Evolutionary conservation across 441 rosid species (phyloP), one percentile per base, ranked within the genome.

Genomic region (Rhodomyrtus psidioides): DNA sequence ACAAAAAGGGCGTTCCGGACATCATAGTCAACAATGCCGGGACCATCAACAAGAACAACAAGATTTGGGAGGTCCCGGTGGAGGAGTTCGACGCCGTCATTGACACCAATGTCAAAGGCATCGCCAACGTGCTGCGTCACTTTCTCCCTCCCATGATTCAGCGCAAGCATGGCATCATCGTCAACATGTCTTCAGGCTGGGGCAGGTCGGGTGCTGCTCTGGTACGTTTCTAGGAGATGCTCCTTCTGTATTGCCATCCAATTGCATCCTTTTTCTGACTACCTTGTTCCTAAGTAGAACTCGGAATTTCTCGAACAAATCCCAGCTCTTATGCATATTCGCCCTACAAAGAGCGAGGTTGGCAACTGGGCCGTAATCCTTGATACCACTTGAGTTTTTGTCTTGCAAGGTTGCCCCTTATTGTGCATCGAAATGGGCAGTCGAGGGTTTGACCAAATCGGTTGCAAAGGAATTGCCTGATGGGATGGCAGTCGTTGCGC

Each of bases 361-460:
- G 54, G 54, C 16, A 53, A 14, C 54, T 53, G 54, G 54, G 17
- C 14, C 54, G 16, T 53, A 53, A 53, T 53, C 54, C 54, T 53
- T 14, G 17, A 14, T 53, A 53, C 54, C 54, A 14, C 54, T 53
- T 53, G 54, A 53, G 17, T 14, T 9, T 76, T 76, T 49, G 30
- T 83, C 44, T 21, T 79, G 59, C 19, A 88, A 97, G 99, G 99
- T 97, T 86, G 98, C 99, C 65, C 99, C 99, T 83, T 97, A 97
- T 92, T 97, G 99, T 91, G 99, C 99, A 55, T 97, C 99, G 1
- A 97, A 97, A 91, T 97, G 99, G 99, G 99, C 99, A 23, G 89
- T 97, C 26, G 99, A 97, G 92, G 99, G 99, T 59, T 88, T 97
- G 88, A 93, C 96, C 81, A 93, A 96, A 89, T 93, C 99, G 34